These are phyloP conservation scores for Canariomyces notabilis DNA, from an alignment of 2,329 filamentous ascomycete genomes.

Conservation along the genomic window DNA sequence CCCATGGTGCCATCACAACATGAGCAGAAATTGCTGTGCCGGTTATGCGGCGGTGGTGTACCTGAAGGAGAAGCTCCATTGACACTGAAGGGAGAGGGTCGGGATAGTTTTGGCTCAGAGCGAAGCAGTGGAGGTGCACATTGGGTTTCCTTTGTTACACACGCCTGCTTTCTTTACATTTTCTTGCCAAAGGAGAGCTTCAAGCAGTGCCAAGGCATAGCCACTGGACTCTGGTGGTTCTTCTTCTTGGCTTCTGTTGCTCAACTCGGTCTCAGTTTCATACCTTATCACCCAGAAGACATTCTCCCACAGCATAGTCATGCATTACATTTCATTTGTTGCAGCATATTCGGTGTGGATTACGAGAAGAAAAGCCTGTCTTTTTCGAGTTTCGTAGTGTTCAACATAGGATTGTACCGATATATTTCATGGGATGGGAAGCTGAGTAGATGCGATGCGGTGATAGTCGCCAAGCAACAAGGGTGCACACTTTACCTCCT, in stretches of 20 bases:
- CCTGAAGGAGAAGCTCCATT: slow-evolving; percentile 58
- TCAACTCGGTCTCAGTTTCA: not conserved
- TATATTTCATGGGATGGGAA: not conserved
- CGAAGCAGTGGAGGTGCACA: not conserved
- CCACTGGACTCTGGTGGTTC: slow-evolving; percentile 2
- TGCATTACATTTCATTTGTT: slow-evolving; percentile 7
- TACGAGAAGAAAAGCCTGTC: slow-evolving; percentile 12
- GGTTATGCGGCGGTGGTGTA: slow-evolving; percentile 64
- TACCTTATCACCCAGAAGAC: not conserved
- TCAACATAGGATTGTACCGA: not conserved
- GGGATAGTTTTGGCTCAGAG: not conserved
- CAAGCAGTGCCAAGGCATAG: no score
- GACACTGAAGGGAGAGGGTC: not conserved
- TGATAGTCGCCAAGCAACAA: not conserved
- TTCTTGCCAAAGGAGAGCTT: no score
- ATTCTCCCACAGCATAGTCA: slow-evolving; percentile 1
- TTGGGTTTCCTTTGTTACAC: not conserved
- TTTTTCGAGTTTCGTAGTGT: not conserved
- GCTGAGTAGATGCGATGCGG: not conserved
- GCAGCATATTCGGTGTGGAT: slow-evolving; percentile 10
- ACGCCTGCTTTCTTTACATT: not conserved
- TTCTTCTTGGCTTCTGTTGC: slow-evolving; percentile 1
- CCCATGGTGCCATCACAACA: slow-evolving; percentile 67
- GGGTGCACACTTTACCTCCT: not conserved
- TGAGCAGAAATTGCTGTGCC: slow-evolving; percentile 64